phyloP scores from a whole-genome alignment of 208 protist genomes.

The Angomonas deanei region DNA sequence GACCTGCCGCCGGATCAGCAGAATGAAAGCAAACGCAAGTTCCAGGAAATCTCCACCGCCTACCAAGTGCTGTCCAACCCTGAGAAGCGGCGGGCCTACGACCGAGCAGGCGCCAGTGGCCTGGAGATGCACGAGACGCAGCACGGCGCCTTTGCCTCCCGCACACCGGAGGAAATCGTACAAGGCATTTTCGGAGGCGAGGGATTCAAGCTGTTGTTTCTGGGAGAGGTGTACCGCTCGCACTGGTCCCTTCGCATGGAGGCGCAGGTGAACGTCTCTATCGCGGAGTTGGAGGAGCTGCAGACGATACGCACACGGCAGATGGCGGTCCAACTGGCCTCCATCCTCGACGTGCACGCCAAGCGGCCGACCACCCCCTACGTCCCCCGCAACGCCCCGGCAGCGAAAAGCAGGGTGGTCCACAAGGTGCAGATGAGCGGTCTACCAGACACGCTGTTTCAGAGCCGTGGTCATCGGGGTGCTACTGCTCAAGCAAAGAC shows the following conservation, averaged over 20 bases:
- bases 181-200: constrained; percentile 82
- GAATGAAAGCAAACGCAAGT: constrained; percentile 38
- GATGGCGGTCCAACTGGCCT: constrained; percentile 53
- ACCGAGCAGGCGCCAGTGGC: constrained; percentile 55
- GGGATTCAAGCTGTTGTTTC: constrained; percentile 45
- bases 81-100: constrained; percentile 75
- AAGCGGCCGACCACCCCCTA: constrained; percentile 20
- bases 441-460: constrained; percentile 7
- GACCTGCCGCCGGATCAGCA: constrained; percentile 22
- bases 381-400: background rate
- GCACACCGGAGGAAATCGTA: constrained; percentile 78
- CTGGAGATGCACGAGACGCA: constrained; percentile 61
- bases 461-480: background rate
- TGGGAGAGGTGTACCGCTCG: constrained; percentile 69
- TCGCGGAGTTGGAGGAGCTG: constrained; percentile 80
- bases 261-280: constrained; percentile 72
- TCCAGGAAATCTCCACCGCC: constrained; percentile 62
- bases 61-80: constrained; percentile 87
- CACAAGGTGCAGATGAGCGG: constrained; percentile 12
- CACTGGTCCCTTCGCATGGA: constrained; percentile 80
- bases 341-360: constrained; percentile 78
- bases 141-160: constrained; percentile 62
- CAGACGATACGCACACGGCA: constrained; percentile 74
- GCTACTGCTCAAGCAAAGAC: background rate
- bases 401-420: background rate